Percentiles rank a stretch among this genome's conserved stretches.
Evolutionary conservation across 805 yeast genomes (phyloP).

Genomic region (Debaryomyces tyrocola): DNA sequence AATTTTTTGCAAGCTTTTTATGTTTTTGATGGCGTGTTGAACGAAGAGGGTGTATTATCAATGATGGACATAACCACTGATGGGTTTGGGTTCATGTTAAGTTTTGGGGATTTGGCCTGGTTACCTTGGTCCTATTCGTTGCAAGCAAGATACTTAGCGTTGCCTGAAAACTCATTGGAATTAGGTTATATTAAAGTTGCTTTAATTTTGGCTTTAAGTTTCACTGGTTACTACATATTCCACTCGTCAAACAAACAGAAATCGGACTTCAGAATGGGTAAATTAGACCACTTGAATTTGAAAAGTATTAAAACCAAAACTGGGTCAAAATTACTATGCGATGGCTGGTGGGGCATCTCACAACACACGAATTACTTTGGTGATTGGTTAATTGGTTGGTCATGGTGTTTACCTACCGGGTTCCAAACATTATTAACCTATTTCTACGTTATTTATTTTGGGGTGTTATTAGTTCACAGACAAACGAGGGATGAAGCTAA

Average conservation of each 20-base stretch:
- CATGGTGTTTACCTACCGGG: constrained; percentile 93
- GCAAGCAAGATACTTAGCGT: constrained; percentile 79
- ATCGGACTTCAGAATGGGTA: constrained; percentile 77
- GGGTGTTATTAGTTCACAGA: constrained; percentile 78
- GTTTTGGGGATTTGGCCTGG: constrained; percentile 90
- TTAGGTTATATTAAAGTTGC: constrained; percentile 45
- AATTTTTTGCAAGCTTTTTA: constrained; percentile 74
- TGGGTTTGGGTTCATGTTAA: constrained; percentile 95
- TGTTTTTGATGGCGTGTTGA: constrained; percentile 86
- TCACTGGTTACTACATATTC: constrained; percentile 77
- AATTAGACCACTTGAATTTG: constrained; percentile 63
- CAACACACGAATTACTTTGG: constrained; percentile 96
- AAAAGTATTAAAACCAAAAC: constrained; percentile 61
- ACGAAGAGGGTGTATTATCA: constrained; percentile 84
- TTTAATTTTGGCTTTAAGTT: constrained; percentile 48
- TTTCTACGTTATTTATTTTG: constrained; percentile 83
- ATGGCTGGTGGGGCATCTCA: constrained; percentile 95
- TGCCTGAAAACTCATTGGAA: constrained; percentile 49
- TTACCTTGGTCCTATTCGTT: constrained; percentile 90
- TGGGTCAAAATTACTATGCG: constrained; percentile 77
- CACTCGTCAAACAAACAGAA: constrained; percentile 83
- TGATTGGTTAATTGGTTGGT: constrained; percentile 87
- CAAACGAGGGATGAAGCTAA: constrained; percentile 90
- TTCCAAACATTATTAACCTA: constrained; percentile 79
- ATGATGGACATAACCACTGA: constrained; percentile 97